These are phyloP conservation scores for Aspergillus ochraceoroseus DNA, from an alignment of 2,329 filamentous ascomycete species.

Conservation along the genomic window DNA sequence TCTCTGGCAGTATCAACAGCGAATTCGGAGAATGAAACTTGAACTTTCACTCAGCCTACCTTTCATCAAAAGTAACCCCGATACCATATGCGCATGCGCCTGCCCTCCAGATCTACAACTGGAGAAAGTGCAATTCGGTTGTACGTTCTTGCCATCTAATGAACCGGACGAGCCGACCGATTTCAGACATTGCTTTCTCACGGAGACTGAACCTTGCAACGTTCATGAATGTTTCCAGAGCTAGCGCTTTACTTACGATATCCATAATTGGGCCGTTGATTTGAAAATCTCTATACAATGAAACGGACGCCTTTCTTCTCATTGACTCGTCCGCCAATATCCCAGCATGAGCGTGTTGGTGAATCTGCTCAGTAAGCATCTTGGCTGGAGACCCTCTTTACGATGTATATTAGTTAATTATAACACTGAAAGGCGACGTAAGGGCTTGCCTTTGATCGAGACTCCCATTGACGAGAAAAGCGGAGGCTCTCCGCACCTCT, in stretches of 20 bases:
- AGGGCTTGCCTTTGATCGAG: conserved; percentile 33
- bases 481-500: conserved; percentile 32
- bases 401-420: conserved; percentile 6
- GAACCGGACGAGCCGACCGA: not conserved
- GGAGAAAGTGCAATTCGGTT: conserved; percentile 7
- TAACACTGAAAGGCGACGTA: conserved; percentile 13
- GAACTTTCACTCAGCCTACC: conserved; percentile 4
- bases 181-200: not conserved
- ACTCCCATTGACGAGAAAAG: conserved; percentile 31
- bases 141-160: not conserved
- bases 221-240: not conserved
- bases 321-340: conserved; percentile 26
- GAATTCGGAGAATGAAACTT: conserved; percentile 25
- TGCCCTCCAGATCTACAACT: not conserved
- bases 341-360: conserved; percentile 16
- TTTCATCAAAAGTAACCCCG: too few relatives aligned
- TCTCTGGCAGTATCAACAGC: conserved; percentile 26
- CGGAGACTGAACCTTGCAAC: not conserved
- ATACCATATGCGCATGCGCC: too few relatives aligned
- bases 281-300: conserved; percentile 25
- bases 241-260: not conserved
- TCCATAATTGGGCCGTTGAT: not conserved
- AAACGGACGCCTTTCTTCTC: conserved; percentile 28
- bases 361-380: conserved; percentile 24
- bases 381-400: not conserved